These are phyloP conservation scores for Fusarium sp. DNA, from an alignment of 2,329 filamentous ascomycete species.

Conservation along the genomic window DNA sequence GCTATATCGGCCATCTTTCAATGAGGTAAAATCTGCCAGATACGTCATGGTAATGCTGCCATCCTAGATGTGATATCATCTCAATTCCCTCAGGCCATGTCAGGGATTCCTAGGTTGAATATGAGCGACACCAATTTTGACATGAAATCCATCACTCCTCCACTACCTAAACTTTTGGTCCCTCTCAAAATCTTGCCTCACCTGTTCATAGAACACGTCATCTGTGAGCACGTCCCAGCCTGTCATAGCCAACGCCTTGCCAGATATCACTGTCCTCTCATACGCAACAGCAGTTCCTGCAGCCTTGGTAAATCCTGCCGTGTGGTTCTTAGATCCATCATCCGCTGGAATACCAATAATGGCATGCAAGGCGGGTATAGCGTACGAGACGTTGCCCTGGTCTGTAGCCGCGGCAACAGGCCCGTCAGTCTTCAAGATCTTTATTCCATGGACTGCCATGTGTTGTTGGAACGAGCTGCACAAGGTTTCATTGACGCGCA, in stretches of 20 bases:
- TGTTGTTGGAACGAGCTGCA: background rate
- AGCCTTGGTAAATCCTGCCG: conserved; percentile 7
- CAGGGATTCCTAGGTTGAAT: too few relatives aligned
- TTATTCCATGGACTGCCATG: background rate
- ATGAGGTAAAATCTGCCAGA: too few relatives aligned
- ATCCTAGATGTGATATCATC: too few relatives aligned
- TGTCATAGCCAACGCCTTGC: conserved; percentile 17
- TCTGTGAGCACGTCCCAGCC: conserved; percentile 14
- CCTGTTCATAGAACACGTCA: conserved; percentile 1
- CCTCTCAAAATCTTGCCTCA: background rate
- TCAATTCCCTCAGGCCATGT: too few relatives aligned
- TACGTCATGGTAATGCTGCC: too few relatives aligned
- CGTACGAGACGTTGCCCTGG: conserved; percentile 20
- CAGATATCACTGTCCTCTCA: conserved; percentile 1
- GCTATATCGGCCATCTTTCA: too few relatives aligned
- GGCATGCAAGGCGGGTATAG: conserved; percentile 6
- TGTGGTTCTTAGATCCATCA: conserved; percentile 18
- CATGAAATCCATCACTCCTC: too few relatives aligned
- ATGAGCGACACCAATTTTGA: too few relatives aligned
- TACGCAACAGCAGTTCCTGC: conserved; percentile 3
- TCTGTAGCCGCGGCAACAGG: conserved; percentile 16
- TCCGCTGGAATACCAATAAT: conserved; percentile 15
- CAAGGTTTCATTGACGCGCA: conserved; percentile 5
- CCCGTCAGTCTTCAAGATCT: background rate
- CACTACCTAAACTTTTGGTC: background rate